These are phyloP conservation scores for Tuber brumale DNA, from an alignment of 495 filamentous ascomycete species.

Conservation along the genomic window DNA sequence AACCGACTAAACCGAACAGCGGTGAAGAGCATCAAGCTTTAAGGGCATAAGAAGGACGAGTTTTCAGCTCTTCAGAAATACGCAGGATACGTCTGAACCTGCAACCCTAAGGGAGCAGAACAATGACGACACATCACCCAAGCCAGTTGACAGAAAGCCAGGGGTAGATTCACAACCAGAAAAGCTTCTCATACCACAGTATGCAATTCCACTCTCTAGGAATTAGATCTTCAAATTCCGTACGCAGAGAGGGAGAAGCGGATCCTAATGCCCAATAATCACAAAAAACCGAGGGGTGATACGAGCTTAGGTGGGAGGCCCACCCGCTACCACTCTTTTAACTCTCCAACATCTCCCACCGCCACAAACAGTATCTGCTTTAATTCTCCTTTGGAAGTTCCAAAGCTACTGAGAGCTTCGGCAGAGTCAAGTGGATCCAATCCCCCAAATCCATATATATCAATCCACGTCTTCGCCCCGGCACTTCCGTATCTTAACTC, in stretches of 20 bases:
- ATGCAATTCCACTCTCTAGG: conserved; percentile 10
- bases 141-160: conserved; percentile 2
- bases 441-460: background rate
- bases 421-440: conserved; percentile 1
- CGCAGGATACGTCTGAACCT: conserved; percentile 8
- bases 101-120: background rate
- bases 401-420: background rate
- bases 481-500: background rate
- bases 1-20: background rate
- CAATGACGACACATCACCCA: background rate
- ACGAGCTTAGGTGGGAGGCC: background rate
- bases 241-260: conserved; percentile 20
- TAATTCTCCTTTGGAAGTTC: background rate
- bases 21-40: conserved; percentile 6
- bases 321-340: background rate
- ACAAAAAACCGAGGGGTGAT: background rate
- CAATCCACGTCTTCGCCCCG: background rate
- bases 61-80: conserved; percentile 13
- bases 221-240: conserved; percentile 10
- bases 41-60: conserved; percentile 15
- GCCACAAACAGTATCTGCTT: conserved; percentile 5
- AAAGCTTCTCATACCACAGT: conserved; percentile 6
- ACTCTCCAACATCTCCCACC: background rate
- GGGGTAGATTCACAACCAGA: background rate
- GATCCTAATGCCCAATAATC: background rate